Evolutionary conservation across 768 basidiomycete species (phyloP).

Genomic region (Boletus rufocinnamomeus): DNA sequence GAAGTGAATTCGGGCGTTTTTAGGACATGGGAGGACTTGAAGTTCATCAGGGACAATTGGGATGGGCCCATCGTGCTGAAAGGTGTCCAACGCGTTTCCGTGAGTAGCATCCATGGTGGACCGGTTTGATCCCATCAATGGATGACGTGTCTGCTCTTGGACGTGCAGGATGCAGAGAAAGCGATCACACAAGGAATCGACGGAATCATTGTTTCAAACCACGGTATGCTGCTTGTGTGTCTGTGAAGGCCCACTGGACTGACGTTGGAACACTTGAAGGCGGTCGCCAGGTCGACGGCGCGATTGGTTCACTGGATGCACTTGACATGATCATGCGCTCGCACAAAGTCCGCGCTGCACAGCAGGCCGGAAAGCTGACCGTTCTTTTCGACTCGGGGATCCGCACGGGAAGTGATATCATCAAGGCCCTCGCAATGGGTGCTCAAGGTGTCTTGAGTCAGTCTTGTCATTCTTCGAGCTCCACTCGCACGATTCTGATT

Average conservation of each 20-base stretch:
- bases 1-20: constrained; percentile 65
- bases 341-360: constrained; percentile 55
- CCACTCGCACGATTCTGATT: neutral
- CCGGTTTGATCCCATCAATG: neutral
- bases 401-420: constrained; percentile 78
- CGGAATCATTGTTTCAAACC: constrained; percentile 51
- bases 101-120: constrained; percentile 32
- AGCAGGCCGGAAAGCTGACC: constrained; percentile 61
- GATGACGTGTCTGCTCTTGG: neutral
- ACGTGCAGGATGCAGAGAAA: constrained; percentile 47
- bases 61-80: constrained; percentile 77
- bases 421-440: constrained; percentile 84
- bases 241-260: neutral
- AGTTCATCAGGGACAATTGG: constrained; percentile 71
- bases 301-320: constrained; percentile 72
- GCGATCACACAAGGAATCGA: constrained; percentile 46
- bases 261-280: constrained; percentile 39
- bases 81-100: constrained; percentile 68
- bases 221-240: constrained; percentile 22
- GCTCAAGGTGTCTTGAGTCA: constrained; percentile 77
- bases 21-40: constrained; percentile 70
- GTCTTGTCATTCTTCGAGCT: constrained; percentile 29
- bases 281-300: constrained; percentile 79
- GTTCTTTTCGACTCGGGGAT: constrained; percentile 74
- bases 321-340: constrained; percentile 72